A percentile compares a stretch with the other conserved stretches of the same genome.
Conservation (phyloP, 331 rosid genomes). For the Rhamnella rubrinervis region DNA sequence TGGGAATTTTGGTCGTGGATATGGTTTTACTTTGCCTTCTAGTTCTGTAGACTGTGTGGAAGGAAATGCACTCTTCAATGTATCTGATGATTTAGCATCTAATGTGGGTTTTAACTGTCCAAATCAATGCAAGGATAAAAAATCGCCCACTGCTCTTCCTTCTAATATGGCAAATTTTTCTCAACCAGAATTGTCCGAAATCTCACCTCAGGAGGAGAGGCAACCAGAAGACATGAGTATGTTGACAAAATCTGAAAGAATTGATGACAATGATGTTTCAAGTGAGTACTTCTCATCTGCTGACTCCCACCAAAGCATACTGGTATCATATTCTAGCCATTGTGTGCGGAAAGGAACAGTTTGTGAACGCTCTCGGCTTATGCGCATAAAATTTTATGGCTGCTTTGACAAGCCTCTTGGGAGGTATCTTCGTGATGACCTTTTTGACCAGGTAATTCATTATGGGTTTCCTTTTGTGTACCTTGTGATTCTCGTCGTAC, state of each 20-base stretch:
- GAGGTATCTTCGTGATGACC: conserved; percentile 82
- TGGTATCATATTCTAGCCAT: conserved; percentile 88
- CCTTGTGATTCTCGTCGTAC: background rate
- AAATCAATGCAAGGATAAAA: conserved; percentile 36
- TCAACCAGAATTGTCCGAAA: conserved; percentile 46
- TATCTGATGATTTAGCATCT: conserved; percentile 31
- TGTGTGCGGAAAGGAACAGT: conserved; percentile 73
- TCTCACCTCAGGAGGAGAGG: conserved; percentile 34
- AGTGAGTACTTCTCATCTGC: conserved; percentile 80
- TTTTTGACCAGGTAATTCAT: conserved; percentile 66
- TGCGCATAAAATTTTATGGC: conserved; percentile 92
- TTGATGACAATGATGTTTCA: conserved; percentile 59
- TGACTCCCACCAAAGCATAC: conserved; percentile 86
- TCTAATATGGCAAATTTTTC: conserved; percentile 37
- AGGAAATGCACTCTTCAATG: conserved; percentile 36
- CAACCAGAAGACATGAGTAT: conserved; percentile 49
- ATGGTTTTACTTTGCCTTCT: conserved; percentile 34
- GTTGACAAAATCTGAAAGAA: conserved; percentile 37
- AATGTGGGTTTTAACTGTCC: conserved; percentile 34
- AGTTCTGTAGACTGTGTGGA: conserved; percentile 33
- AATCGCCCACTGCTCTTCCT: conserved; percentile 17
- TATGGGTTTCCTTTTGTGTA: conserved; percentile 4
- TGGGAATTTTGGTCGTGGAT: conserved; percentile 34
- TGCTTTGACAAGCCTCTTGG: conserved; percentile 95
- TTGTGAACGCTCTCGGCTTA: conserved; percentile 85